Evolutionary conservation across 2,329 filamentous ascomycete genomes (phyloP).

Genomic region (Lecanicillium sp.): DNA sequence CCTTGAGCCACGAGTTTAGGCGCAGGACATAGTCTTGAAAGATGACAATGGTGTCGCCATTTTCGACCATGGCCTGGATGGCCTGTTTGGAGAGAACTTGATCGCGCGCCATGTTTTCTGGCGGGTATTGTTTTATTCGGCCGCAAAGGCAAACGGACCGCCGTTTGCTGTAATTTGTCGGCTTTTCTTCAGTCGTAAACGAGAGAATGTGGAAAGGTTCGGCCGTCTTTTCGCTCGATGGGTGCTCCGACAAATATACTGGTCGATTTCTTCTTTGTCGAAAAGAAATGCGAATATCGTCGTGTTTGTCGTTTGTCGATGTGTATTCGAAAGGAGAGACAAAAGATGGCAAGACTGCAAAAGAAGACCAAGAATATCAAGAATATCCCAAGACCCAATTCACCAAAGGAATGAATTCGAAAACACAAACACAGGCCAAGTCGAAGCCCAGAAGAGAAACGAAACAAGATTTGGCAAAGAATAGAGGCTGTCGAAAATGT

Average conservation of each 20-base stretch:
- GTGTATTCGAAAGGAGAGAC: no score
- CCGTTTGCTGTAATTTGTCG: no score
- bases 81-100: conserved; percentile 33
- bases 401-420: background rate
- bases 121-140: background rate
- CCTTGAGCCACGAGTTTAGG: conserved; percentile 50
- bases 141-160: no score
- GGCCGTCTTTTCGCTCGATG: no score
- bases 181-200: no score
- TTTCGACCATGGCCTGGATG: conserved; percentile 44
- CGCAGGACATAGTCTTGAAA: conserved; percentile 46
- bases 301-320: no score
- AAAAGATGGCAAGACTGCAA: no score
- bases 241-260: no score
- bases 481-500: background rate
- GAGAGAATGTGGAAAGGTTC: no score
- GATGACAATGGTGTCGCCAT: conserved; percentile 48
- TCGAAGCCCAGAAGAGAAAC: background rate
- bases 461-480: background rate
- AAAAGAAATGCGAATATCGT: no score
- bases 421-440: background rate
- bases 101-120: conserved; percentile 29
- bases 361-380: no score
- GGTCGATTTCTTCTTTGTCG: no score
- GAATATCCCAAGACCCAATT: background rate